Evolutionary conservation across 2,329 filamentous ascomycete species (phyloP), one percentile per base, ranked within the genome.

Genomic region (Phyllosticta paracitricarpa): DNA sequence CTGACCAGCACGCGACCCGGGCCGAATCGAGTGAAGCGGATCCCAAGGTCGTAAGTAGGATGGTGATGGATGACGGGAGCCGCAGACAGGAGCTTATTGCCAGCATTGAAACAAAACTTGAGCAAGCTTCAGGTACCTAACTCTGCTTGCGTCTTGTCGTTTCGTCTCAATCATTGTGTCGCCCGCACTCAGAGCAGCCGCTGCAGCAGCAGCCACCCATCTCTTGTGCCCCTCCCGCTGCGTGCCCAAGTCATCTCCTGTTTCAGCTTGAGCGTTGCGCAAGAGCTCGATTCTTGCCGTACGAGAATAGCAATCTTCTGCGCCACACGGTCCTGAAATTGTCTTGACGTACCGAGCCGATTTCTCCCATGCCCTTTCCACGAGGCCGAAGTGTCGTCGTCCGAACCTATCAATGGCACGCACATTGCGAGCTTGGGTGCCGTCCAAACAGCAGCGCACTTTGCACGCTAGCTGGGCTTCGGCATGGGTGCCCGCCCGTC

Each of bases 241-340:
- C 40, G 14, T 48, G 40, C 40, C 40, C 58, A 28, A 53, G 57
- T 40, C 40, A n/a, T 9, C 58, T 61, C 58, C 54, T 61, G 58
- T 61, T 61, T 61, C 58, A 61, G 53, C 54, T 56, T 61, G 58
- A 56, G 54, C 58, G 54, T 60, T 60, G 58, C 58, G 58, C 58
- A 60, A 60, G 25, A 10, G 52, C 30, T 40, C 58, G 33, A 48
- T 48, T 48, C 40, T 48, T 48, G 40, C 40, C 40, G 17, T n/a
- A 30, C 24, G 22, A 25, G 24, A 54, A 28, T 30, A 30, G 52
- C 25, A 24, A 54, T 22, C 52, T 28, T 54, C 52, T 54, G 52
- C 22, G 22, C 52, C 22, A 54, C 22, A 25, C 10, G 17, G 10
- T 26, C 51, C 22, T 54, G 22, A 24, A 24, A 25, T 26, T 54